These are phyloP conservation scores for Artemisia tridentata DNA, from an alignment of 129 eudicot species.

Conservation along the genomic window DNA sequence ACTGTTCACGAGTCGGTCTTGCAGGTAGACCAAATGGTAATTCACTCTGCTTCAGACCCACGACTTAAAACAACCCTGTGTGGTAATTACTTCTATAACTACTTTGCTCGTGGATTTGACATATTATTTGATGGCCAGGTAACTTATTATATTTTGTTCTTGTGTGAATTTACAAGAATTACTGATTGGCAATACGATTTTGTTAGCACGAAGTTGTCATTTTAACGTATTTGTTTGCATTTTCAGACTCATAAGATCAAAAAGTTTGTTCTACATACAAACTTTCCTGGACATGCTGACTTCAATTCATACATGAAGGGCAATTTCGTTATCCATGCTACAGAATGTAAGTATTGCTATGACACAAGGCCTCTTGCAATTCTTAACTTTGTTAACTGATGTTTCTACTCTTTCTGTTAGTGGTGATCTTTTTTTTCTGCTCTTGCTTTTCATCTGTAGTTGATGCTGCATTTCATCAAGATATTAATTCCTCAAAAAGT, in stretches of 20 bases:
- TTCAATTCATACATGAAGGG: conserved; percentile 93
- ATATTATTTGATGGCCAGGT: conserved; percentile 98
- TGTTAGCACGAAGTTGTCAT: conserved; percentile 1
- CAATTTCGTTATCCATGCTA: conserved; percentile 69
- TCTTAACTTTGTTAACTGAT: conserved; percentile 11
- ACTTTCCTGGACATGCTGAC: conserved; percentile 97
- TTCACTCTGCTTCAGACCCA: conserved; percentile 93
- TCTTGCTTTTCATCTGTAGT: conserved; percentile 30
- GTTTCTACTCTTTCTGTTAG: neutral
- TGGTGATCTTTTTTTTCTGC: neutral
- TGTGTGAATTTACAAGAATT: neutral
- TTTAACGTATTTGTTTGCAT: conserved; percentile 5
- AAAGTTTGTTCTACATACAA: conserved; percentile 92
- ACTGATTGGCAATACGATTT: too few species aligned
- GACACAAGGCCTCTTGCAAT: neutral
- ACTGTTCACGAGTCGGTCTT: neutral
- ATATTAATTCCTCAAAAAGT: conserved; percentile 45
- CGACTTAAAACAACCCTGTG: conserved; percentile 84
- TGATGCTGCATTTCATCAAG: conserved; percentile 59
- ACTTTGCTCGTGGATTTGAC: conserved; percentile 86
- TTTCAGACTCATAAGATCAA: conserved; percentile 89
- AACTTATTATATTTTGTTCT: neutral
- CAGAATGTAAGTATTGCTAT: conserved; percentile 55
- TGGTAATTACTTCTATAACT: conserved; percentile 92
- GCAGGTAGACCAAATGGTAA: conserved; percentile 99